A percentile compares a stretch with the other conserved stretches of the same genome.
Evolutionary conservation across 73 alveolate species (phyloP).

Genomic region (Paramecium octaurelia): DNA sequence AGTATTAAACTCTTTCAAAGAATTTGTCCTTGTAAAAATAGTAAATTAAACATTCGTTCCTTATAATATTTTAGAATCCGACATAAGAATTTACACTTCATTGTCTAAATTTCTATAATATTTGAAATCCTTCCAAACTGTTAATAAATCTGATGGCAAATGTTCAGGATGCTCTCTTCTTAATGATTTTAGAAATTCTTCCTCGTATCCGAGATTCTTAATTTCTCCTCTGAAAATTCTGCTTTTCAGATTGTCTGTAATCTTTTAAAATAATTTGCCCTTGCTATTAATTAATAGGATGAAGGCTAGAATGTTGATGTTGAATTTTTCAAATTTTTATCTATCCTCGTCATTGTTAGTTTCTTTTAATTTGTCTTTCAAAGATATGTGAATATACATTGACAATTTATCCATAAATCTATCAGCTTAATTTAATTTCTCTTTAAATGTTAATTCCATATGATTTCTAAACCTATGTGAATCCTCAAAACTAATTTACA

Average conservation of each 20-base stretch:
- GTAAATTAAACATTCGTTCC: neutral
- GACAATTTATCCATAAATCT: neutral
- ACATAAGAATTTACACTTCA: neutral
- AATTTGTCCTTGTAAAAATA: neutral
- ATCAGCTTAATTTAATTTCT: neutral
- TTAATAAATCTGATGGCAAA: neutral
- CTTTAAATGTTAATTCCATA: neutral
- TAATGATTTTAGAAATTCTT: neutral
- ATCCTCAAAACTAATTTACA: neutral
- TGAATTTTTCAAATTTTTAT: neutral
- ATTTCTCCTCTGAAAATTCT: neutral
- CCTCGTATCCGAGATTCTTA: neutral
- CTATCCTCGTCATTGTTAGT: neutral
- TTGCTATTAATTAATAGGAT: neutral
- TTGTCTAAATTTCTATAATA: neutral
- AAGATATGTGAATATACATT: neutral
- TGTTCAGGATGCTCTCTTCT: slow-evolving; percentile 18
- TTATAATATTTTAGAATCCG: neutral
- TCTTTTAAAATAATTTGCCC: neutral
- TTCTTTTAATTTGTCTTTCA: neutral
- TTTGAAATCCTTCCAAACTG: neutral
- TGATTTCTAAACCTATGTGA: neutral
- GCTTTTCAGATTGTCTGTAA: neutral
- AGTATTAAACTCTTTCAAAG: neutral
- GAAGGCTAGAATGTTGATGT: neutral